Conservation (phyloP, 2,329 filamentous ascomycete species). For the Sarocladium strictum region DNA sequence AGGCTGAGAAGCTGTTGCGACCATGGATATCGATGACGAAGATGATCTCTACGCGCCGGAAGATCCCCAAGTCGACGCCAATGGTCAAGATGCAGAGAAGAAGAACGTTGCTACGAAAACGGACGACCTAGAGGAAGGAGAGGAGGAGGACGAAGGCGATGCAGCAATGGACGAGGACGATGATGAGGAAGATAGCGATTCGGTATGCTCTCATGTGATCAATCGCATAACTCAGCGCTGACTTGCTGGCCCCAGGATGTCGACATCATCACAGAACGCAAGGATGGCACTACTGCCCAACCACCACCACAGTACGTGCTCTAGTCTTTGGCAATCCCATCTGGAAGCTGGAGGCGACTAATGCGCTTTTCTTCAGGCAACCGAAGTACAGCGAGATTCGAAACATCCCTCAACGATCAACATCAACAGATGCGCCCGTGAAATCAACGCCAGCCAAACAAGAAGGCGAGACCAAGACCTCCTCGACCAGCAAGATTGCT, state of each 20-base stretch:
- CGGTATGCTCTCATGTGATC: conserved; percentile 26
- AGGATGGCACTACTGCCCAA: conserved; percentile 53
- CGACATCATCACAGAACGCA: conserved; percentile 62
- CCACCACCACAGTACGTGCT: conserved; percentile 47
- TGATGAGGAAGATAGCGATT: conserved; percentile 38
- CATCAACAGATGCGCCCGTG: conserved; percentile 42
- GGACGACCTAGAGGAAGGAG: conserved; percentile 57
- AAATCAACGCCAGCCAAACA: conserved; percentile 43
- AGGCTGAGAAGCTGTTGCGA: too few species aligned
- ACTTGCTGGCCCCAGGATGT: conserved; percentile 45
- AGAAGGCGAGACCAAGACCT: conserved; percentile 32
- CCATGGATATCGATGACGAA: conserved; percentile 62
- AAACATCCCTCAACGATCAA: conserved; percentile 57
- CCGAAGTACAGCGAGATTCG: conserved; percentile 59
- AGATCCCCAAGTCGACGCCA: conserved; percentile 37
- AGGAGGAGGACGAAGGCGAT: conserved; percentile 53
- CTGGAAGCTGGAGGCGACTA: background rate
- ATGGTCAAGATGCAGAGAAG: conserved; percentile 19
- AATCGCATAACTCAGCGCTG: background rate
- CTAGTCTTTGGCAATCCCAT: background rate
- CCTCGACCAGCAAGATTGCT: conserved; percentile 24
- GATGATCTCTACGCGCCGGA: conserved; percentile 62
- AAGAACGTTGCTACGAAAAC: conserved; percentile 26
- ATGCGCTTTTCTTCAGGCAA: conserved; percentile 34
- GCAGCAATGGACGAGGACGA: conserved; percentile 56